A percentile compares a stretch with the other conserved stretches of the same genome.
Evolutionary conservation across 495 filamentous ascomycete genomes (phyloP).

Genomic region (Penicillium antarcticum): DNA sequence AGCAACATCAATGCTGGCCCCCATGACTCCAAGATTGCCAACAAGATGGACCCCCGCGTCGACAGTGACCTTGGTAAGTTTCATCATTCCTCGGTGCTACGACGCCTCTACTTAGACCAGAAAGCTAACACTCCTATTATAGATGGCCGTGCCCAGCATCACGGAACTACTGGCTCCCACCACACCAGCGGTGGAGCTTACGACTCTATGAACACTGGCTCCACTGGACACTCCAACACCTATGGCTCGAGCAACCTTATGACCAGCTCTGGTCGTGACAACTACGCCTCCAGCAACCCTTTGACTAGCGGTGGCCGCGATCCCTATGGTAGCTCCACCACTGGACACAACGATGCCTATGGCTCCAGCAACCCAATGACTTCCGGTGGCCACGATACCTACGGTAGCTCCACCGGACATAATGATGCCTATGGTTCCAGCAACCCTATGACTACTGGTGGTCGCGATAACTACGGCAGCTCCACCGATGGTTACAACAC

Average conservation of each 20-base stretch:
- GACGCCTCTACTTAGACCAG: no score
- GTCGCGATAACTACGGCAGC: constrained; percentile 6
- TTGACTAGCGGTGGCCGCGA: no score
- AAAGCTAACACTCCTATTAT: neutral
- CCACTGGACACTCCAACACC: neutral
- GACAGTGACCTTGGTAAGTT: constrained; percentile 28
- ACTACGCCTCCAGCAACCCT: constrained; percentile 11
- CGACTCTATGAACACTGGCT: neutral
- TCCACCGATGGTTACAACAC: constrained; percentile 10
- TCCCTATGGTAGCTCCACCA: no score
- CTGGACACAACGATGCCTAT: no score
- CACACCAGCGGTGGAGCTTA: neutral
- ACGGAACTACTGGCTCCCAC: neutral
- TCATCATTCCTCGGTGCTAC: neutral
- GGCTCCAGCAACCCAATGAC: neutral
- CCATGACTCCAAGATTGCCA: constrained; percentile 20
- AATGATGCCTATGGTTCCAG: neutral
- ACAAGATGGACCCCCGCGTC: constrained; percentile 46
- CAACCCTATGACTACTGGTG: neutral
- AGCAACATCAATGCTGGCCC: constrained; percentile 7
- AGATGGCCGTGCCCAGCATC: neutral
- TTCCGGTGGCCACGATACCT: neutral
- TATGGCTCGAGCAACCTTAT: neutral
- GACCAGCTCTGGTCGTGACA: neutral
- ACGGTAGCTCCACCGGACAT: constrained; percentile 2